Base-by-base conservation (phyloP, 306 rosid species). In the Prinsepia uniflora region DNA sequence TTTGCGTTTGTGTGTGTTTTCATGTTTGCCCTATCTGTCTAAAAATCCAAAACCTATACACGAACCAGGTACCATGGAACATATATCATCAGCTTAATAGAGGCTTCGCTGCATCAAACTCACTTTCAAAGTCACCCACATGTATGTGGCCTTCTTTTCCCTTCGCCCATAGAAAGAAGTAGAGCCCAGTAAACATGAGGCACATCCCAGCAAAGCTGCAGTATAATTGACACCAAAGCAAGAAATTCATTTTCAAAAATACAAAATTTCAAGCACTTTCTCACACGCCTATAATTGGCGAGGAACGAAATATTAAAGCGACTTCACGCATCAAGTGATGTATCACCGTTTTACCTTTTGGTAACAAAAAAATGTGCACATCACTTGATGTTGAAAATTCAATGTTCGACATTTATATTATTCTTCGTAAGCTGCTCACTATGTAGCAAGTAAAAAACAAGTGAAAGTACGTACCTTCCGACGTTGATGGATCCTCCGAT, bases 91-190 rank as follows among this genome's bases (percentile, higher is more conserved):
- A 86, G 76, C 86, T 63, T 77, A 88, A 79, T 45, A 90, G 89
- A 83, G 96, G 92, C 83, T 75, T 89, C 86, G 74, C 71, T 69
- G 74, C 76, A 79, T 84, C 96, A 65, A 65, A 75, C 82, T 87
- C 89, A 67, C 81, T 77, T 74, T 78, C 84, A 22, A 65, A 24
- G 79, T 67, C 55, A 75, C 58, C 75, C 64, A 41, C 83, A 64
- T 75, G 83, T 15, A 68, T 13, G 79, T 63, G 67, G 6, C 79
- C 87, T 85, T 90, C 98, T 79, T 87, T 89, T 24, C 89, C 91
- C 81, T 90, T 94, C 4, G 91, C 89, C 97, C 97, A 94, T 7
- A 89, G 88, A 82, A 94, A 96, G 34, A 86, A 78, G 84, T 94
- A 94, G 17, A 94, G 92, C 59, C 97, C 97, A 57, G 56, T 73